Evolutionary conservation across 2,329 filamentous ascomycete species (phyloP), one percentile per base, ranked within the genome.

Genomic region (Onygena corvina): DNA sequence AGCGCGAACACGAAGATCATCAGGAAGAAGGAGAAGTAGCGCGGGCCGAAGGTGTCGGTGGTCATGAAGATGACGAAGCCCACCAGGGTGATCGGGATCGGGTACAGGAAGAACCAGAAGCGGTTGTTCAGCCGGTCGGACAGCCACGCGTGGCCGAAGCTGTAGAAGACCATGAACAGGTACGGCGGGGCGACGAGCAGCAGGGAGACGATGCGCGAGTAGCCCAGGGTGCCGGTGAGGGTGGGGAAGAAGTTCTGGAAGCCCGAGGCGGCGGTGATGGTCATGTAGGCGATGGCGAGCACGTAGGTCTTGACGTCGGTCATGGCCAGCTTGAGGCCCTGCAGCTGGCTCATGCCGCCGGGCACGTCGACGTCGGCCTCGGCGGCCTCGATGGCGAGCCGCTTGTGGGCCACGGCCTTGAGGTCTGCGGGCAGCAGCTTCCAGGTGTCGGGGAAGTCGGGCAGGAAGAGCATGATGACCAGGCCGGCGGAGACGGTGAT

Each of bases 241-340:
- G 74, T 71, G 0, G 75, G 74, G 60, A 76, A 76, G 65, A 77
- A 80, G 60, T 76, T 75, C 50, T 76, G 73, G 58, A 77, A 75
- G 1, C 72, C 73, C 2, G 68, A 66, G 7, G 72, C 70, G 5
- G 70, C 71, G 1, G 69, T 73, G 49, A 73, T 71, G 52, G 66
- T 62, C 63, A 73, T 67, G 58, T 74, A 75, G 6, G 69, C 68
- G 25, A 74, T 52, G 12, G 64, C 55, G 7, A 68, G 58, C 3
- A 71, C 59, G 55, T 71, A 74, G 3, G 71, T 73, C 55, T 75
- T 75, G 14, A 69, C 63, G 52, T 76, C 74, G 0, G 61, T 62
- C 53, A 77, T 67, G 9, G 73, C 74, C 18, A 75, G 61, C 53
- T 76, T 75, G 53, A 76, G 60, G 14, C 74, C 74, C 14, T 62